phyloP scores from a whole-genome alignment of 345 rosid species.

The Dovyalis caffra region DNA sequence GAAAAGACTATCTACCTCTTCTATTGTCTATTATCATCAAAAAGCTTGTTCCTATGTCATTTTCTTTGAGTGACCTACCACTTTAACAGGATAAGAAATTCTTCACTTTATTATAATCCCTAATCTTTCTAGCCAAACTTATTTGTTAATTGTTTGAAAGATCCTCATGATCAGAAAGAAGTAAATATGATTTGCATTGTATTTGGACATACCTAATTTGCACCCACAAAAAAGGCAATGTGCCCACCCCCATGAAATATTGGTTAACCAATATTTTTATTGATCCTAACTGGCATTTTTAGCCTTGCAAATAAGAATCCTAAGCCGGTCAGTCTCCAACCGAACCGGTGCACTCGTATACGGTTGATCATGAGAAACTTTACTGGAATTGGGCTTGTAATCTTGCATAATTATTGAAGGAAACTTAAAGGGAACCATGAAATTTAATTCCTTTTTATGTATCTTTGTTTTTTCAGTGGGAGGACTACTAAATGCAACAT shows the following conservation, averaged over 20 bases:
- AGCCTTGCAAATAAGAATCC: no score
- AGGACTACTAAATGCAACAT: conserved; percentile 86
- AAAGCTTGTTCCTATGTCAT: background rate
- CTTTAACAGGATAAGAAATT: background rate
- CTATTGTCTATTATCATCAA: background rate
- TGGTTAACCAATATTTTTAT: no score
- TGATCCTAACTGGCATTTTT: no score
- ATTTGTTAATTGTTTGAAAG: no score
- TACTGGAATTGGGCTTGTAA: background rate
- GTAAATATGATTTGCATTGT: no score
- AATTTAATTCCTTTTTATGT: background rate
- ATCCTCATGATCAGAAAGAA: no score
- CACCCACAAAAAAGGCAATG: no score
- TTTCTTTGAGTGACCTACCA: background rate
- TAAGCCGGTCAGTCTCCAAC: no score
- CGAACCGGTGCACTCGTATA: no score
- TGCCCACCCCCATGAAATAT: no score
- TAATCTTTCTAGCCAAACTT: no score
- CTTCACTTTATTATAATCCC: background rate
- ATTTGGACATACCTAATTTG: no score
- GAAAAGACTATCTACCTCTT: background rate
- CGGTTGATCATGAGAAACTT: background rate
- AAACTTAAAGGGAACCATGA: background rate
- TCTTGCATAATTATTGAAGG: background rate
- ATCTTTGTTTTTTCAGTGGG: conserved; percentile 54